Evolutionary conservation across 352 stramenopile genomes (phyloP), one percentile per base, ranked within the genome.

Genomic region (Globisporangium polare): DNA sequence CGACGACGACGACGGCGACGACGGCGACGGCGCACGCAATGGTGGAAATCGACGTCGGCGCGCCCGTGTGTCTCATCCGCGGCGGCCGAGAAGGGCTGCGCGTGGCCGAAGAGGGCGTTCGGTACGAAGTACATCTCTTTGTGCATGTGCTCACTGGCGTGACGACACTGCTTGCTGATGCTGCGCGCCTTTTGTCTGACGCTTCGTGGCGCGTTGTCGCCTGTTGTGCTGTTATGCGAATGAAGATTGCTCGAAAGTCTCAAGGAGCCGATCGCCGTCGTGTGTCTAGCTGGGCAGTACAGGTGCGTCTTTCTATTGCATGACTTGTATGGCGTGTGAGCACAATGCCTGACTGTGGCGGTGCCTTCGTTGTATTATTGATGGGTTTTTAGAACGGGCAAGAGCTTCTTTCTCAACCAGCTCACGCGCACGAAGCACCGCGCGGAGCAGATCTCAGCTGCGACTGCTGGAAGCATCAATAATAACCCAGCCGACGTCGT

Each of bases 351-450:
- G 53, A 53, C 17, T 18, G 49, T 41, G 6, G 2, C 9, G 50
- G 7, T 37, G n/a, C 7, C 29, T 4, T 33, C 8, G 29, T 18
- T 20, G n/a, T 7, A n/a, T 13, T 39, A 15, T 37, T 33, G 33
- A 2, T 45, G 15, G 33, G 51, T 22, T n/a, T 41, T 4, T 50
- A 90, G 85, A 65, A 95, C 86, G 41, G 86, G 86, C 60, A 95
- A 94, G 69, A 92, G 83, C 53, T 95, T 95, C 61, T 94, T 95
- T 58, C 76, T 95, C 47, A 95, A 94, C 57, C 84, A 94, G 68
- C 73, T 94, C 37, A 77, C 79, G 42, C 60, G 53, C 50, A 54
- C 50, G 1, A 26, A 50, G n/a, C 15, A 52, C n/a, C 42, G 29
- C 49, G 29, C 58, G 7, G 37, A 60, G 7, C 26, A 60, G 26